Evolutionary conservation across 768 basidiomycete species (phyloP), one percentile per base, ranked within the genome.

Genomic region (Mycena vitilis): DNA sequence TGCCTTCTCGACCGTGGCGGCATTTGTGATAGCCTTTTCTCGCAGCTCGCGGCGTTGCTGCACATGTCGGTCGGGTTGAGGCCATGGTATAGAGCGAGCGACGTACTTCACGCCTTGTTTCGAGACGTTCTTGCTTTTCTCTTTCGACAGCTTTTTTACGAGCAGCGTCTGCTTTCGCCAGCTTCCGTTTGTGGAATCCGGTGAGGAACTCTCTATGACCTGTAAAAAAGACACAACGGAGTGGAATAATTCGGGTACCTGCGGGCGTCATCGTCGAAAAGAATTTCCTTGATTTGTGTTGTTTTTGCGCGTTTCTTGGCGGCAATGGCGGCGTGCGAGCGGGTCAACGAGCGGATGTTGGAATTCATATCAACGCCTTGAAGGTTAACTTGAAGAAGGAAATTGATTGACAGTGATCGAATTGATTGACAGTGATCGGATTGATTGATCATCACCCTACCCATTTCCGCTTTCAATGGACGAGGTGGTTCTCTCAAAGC

Each of bases 111-210:
- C 91, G 85, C 65, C 95, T 84, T n/a, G 87, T 78, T 73, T 95
- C 91, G 23, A 89, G 81, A 73, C 91, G 86, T 61, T 91, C 90
- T 74, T 89, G 86, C 76, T 93, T 94, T 74, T 95, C 92, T 71
- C 91, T 83, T 74, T 94, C 89, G 69, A 86, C 80, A 15, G 94
- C 94, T 77, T 87, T 91, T 71, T 88, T 85, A 73, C 88, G 89
- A 51, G 90, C 87, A 56, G 87, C 91, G 73, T 96, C 94, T 70
- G 89, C 86, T 77, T 92, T 94, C 67, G 89, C 91, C 58, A 95
- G 80, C 80, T 97, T 98, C 73, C 96, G 89, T 80, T 96, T 96
- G 78, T 93, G 92, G 78, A 98, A 98, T 34, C 96, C 96, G 20
- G 95, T 96, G 76, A 98, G 81, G 80, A 93, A 98, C 66, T 96